Conservation (phyloP, 2,329 filamentous ascomycete species). For the Cercospora citrullina region DNA sequence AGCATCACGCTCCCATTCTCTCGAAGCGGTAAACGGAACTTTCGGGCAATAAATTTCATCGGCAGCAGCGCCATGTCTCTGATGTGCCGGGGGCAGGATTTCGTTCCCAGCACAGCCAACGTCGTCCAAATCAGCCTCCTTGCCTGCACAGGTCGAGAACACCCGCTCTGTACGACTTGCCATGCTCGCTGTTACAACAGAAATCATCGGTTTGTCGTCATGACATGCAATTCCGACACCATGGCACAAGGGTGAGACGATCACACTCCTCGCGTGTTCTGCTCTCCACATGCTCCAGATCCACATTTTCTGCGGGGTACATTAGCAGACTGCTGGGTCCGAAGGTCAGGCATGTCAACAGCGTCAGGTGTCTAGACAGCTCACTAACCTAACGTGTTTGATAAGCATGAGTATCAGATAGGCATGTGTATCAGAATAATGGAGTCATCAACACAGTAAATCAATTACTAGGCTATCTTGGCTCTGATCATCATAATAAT, state of each 20-base stretch:
- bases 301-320: background rate
- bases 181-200: background rate
- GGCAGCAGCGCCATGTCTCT: background rate
- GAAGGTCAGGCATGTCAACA: slow-evolving; percentile 3
- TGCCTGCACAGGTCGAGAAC: background rate
- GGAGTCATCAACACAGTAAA: too few relatives aligned
- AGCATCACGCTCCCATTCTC: background rate
- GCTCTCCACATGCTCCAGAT: background rate
- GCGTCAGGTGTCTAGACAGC: background rate
- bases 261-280: background rate
- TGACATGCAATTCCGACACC: background rate
- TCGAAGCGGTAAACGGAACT: background rate
- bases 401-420: too few relatives aligned
- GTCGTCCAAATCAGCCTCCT: background rate
- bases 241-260: background rate
- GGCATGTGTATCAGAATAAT: too few relatives aligned
- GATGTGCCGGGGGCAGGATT: background rate
- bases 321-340: slow-evolving; percentile 1
- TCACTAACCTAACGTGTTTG: background rate
- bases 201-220: background rate
- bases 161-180: background rate
- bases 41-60: background rate
- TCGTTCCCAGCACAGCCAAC: background rate
- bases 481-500: too few relatives aligned
- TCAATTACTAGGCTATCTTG: too few relatives aligned